Evolutionary conservation across 495 filamentous ascomycete genomes (phyloP).

Genomic region (Xeromyces bisporus): DNA sequence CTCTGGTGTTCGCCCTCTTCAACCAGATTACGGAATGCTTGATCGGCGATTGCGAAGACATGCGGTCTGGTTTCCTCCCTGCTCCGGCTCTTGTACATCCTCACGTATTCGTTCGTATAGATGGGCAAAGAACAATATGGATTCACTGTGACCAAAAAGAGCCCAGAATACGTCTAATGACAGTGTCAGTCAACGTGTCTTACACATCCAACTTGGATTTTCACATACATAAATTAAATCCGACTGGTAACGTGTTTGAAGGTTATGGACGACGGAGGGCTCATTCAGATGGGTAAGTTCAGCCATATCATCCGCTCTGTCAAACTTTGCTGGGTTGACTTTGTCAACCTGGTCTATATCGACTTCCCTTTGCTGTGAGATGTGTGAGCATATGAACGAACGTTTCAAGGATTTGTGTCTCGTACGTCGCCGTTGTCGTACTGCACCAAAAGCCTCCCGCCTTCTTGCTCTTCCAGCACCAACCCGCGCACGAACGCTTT

Average conservation of each 20-base stretch:
- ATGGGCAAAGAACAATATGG: slow-evolving; percentile 91
- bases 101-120: slow-evolving; percentile 91
- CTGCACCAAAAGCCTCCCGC: slow-evolving; percentile 58
- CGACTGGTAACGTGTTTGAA: slow-evolving; percentile 82
- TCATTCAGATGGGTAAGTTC: slow-evolving; percentile 97
- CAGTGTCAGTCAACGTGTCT: slow-evolving; percentile 2
- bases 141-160: slow-evolving; percentile 95
- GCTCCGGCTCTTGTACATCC: slow-evolving; percentile 83
- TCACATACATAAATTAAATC: slow-evolving; percentile 75
- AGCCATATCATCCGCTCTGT: slow-evolving; percentile 98
- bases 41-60: slow-evolving; percentile 96
- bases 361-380: slow-evolving; percentile 62
- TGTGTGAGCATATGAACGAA: slow-evolving; percentile 3
- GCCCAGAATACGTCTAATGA: slow-evolving; percentile 77
- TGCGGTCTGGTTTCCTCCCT: slow-evolving; percentile 92
- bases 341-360: slow-evolving; percentile 81
- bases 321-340: slow-evolving; percentile 98
- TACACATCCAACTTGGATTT: neutral
- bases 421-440: slow-evolving; percentile 86
- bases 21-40: slow-evolving; percentile 87
- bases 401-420: slow-evolving; percentile 1
- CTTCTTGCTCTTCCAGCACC: slow-evolving; percentile 65
- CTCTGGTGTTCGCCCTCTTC: slow-evolving; percentile 94
- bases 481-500: slow-evolving; percentile 83
- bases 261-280: slow-evolving; percentile 92